These are phyloP conservation scores for Lachnellula occidentalis DNA, from an alignment of 2,329 filamentous ascomycete genomes.

Conservation along the genomic window DNA sequence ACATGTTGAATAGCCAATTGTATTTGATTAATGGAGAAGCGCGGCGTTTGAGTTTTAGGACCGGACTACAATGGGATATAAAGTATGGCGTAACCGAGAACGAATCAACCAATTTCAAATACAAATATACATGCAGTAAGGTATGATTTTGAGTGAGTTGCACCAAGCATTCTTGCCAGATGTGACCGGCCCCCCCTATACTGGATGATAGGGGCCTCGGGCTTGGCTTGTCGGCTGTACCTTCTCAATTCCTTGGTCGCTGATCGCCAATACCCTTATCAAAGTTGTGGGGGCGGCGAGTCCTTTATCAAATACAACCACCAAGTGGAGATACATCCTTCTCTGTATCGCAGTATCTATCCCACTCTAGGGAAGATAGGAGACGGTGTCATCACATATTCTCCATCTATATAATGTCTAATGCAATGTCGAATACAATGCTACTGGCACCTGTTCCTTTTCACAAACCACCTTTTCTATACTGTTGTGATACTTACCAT, in stretches of 20 bases:
- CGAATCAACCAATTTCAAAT: too few relatives aligned
- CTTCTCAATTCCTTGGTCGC: not conserved
- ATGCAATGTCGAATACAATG: not conserved
- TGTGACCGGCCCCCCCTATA: not conserved
- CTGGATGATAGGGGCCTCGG: not conserved
- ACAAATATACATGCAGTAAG: too few relatives aligned
- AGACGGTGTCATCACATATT: not conserved
- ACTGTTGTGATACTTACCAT: conserved; percentile 10
- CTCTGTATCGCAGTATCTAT: not conserved
- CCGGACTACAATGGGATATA: not conserved
- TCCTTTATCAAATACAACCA: not conserved
- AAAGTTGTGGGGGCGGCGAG: too few relatives aligned
- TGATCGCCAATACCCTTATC: too few relatives aligned
- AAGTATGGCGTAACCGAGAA: too few relatives aligned
- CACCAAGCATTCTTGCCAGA: not conserved
- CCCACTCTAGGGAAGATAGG: not conserved
- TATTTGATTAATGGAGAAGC: not conserved
- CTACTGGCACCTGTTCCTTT: not conserved
- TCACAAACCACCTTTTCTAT: not conserved
- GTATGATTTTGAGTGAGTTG: too few relatives aligned
- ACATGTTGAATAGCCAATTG: not conserved
- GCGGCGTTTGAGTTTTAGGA: not conserved
- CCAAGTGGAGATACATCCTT: not conserved
- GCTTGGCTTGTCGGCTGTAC: not conserved
- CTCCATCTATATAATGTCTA: not conserved